These are phyloP conservation scores for Cladochytrium replicatum DNA, from an alignment of 192 early-diverging fungal species.

Conservation along the genomic window DNA sequence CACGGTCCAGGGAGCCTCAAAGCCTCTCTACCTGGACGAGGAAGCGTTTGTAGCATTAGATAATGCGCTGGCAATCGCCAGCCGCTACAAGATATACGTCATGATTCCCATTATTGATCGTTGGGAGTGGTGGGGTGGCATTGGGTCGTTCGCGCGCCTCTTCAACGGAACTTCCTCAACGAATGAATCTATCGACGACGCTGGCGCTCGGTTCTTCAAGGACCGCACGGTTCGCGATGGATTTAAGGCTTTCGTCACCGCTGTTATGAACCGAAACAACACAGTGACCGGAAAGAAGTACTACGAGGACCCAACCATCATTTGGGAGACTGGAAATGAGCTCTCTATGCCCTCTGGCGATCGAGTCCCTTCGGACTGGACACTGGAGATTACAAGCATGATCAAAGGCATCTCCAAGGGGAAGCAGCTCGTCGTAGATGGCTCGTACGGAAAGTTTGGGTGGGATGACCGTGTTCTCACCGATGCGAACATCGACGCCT, in stretches of 20 bases:
- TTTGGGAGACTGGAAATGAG: slow-evolving; percentile 40
- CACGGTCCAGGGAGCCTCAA: too few species aligned
- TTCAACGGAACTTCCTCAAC: background rate
- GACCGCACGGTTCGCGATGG: slow-evolving; percentile 11
- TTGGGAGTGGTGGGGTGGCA: slow-evolving; percentile 35
- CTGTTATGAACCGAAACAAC: slow-evolving; percentile 22
- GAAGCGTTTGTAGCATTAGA: slow-evolving; percentile 23
- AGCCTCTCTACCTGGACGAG: too few species aligned
- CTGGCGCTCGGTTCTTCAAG: slow-evolving; percentile 15
- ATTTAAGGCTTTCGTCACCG: slow-evolving; percentile 16
- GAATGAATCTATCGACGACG: background rate
- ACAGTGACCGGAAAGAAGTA: slow-evolving; percentile 23
- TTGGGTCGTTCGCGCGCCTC: slow-evolving; percentile 12
- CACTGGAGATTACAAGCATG: slow-evolving; percentile 4
- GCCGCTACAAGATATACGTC: slow-evolving; percentile 14
- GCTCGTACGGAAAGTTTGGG: slow-evolving; percentile 1
- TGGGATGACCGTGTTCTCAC: background rate
- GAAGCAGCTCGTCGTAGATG: slow-evolving; percentile 10
- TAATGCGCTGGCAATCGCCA: slow-evolving; percentile 13
- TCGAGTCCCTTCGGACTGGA: slow-evolving; percentile 13
- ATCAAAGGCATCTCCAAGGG: background rate
- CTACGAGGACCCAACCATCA: slow-evolving; percentile 26
- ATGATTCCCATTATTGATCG: slow-evolving; percentile 33
- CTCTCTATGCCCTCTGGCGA: slow-evolving; percentile 6
- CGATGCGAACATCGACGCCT: slow-evolving; percentile 4